phyloP scores from a whole-genome alignment of 805 yeast genomes.

The Priceomyces haplophilus region DNA sequence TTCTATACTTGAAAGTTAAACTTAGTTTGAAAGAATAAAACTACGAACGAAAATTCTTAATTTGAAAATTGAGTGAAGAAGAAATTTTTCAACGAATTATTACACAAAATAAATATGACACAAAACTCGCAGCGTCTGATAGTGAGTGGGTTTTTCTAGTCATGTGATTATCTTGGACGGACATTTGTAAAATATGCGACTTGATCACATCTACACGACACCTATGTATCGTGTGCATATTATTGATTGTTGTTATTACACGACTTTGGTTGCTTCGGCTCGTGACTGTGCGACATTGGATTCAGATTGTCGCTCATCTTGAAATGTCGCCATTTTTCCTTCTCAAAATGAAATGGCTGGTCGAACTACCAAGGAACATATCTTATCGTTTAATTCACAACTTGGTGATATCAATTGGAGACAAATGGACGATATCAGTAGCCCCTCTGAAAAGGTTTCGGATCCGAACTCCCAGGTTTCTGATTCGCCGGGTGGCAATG shows the following conservation, averaged over 20 bases:
- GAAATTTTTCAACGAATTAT: constrained; percentile 1
- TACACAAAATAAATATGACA: constrained; percentile 3
- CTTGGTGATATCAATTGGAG: not conserved
- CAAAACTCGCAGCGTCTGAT: not conserved
- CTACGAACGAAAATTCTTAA: not conserved
- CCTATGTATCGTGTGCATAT: no score
- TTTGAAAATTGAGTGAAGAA: not conserved
- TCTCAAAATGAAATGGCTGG: not conserved
- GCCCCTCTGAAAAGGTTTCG: not conserved
- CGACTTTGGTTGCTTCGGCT: no score
- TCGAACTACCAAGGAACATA: not conserved
- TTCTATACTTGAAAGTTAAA: constrained; percentile 7
- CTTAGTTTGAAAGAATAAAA: not conserved
- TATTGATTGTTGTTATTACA: no score
- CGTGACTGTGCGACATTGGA: not conserved
- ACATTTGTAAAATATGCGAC: no score
- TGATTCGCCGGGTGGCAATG: not conserved
- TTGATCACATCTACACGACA: no score
- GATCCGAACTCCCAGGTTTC: not conserved
- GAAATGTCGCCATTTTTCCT: not conserved
- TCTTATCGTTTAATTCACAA: not conserved
- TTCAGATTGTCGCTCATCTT: not conserved
- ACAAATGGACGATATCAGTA: not conserved
- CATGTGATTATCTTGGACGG: not conserved
- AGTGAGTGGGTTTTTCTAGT: not conserved